Conservation (phyloP, 306 rosid genomes). For the Elaeagnus macrophylla region DNA sequence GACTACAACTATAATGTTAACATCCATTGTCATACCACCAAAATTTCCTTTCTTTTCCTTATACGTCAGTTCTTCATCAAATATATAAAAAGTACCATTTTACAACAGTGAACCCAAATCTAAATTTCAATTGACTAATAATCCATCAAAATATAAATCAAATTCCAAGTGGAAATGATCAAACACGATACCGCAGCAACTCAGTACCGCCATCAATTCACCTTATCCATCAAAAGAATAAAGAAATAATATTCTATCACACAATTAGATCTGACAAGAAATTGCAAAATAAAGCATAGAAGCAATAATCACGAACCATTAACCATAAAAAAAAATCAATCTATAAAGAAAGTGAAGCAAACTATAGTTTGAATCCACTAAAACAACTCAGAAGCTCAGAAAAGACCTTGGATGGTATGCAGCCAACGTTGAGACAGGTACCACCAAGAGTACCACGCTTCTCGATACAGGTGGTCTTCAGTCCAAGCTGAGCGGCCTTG, state of each 20-base stretch:
- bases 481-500: slow-evolving; percentile 93
- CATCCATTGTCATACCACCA: neutral
- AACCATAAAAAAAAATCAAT: neutral
- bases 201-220: too few species aligned
- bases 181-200: neutral
- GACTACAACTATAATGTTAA: too few species aligned
- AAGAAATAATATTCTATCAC: neutral
- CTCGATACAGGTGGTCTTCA: slow-evolving; percentile 95
- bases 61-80: neutral
- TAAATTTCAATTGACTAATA: neutral
- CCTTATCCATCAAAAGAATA: neutral
- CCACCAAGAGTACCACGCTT: slow-evolving; percentile 98
- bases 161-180: neutral
- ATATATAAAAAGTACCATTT: too few species aligned
- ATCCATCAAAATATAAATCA: neutral
- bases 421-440: slow-evolving; percentile 97
- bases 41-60: neutral
- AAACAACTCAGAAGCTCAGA: neutral
- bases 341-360: neutral
- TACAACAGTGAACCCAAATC: too few species aligned
- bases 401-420: slow-evolving; percentile 89
- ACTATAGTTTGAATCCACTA: neutral
- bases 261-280: slow-evolving; percentile 9
- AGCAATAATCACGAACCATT: neutral
- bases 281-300: neutral